Conservation (phyloP, 805 yeast genomes). For the Zygosaccharomyces siamensis region DNA sequence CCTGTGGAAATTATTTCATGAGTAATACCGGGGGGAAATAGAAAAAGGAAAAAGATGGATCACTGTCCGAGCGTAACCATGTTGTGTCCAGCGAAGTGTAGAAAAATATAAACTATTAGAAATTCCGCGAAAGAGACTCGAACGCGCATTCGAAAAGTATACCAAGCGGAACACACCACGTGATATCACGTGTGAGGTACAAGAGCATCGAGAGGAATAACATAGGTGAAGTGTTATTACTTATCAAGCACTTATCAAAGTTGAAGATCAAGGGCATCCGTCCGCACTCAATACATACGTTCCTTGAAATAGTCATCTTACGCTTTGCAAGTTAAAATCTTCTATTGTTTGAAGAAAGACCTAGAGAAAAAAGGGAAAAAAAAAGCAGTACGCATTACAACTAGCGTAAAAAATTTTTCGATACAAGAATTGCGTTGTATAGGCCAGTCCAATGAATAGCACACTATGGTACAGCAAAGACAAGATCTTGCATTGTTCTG, state of each 20-base stretch:
- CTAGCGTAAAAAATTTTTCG: not conserved
- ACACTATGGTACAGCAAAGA: too few relatives aligned
- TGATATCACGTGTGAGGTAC: not conserved
- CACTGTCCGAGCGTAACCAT: not conserved
- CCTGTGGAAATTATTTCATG: slow-evolving; percentile 1
- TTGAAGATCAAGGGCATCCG: too few relatives aligned
- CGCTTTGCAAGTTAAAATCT: too few relatives aligned
- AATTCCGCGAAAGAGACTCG: not conserved
- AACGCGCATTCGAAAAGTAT: not conserved
- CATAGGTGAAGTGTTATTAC: too few relatives aligned
- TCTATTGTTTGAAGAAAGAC: too few relatives aligned
- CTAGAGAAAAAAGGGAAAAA: too few relatives aligned
- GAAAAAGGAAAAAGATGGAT: not conserved
- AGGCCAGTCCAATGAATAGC: not conserved
- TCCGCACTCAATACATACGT: too few relatives aligned
- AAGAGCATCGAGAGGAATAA: not conserved
- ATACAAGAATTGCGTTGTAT: not conserved
- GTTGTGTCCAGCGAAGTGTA: too few relatives aligned
- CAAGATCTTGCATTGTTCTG: too few relatives aligned
- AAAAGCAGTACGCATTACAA: not conserved
- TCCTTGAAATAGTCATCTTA: too few relatives aligned
- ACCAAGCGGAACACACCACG: not conserved
- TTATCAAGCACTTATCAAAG: too few relatives aligned
- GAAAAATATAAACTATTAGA: not conserved
- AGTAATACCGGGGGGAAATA: not conserved